Percentiles rank a stretch among this genome's conserved stretches.
phyloP scores from a whole-genome alignment of 1,284 basidiomycete species.

The Melampsora larici-populina region DNA sequence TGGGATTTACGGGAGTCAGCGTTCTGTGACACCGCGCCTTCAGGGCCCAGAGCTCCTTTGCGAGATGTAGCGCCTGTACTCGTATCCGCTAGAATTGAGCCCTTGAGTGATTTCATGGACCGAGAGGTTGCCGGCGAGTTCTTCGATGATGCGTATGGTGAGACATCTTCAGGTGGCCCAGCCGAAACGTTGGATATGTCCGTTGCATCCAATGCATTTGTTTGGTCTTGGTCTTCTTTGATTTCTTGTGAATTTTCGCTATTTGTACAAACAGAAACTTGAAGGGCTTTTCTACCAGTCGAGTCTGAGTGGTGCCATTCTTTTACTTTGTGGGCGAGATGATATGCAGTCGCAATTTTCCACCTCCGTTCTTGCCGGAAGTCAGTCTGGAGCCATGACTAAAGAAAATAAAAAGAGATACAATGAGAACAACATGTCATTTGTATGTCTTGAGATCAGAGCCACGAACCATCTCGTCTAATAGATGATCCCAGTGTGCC shows the following conservation, averaged over 20 bases:
- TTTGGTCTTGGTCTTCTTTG: no score
- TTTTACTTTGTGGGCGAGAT: conserved; percentile 11
- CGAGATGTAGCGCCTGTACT: neutral
- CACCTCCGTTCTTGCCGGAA: conserved; percentile 89
- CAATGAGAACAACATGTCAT: neutral
- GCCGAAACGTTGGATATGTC: neutral
- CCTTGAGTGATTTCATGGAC: neutral
- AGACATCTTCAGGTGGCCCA: neutral
- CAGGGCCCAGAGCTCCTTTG: conserved; percentile 1
- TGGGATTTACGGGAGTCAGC: conserved; percentile 30
- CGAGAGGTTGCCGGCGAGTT: conserved; percentile 21
- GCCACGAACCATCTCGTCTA: conserved; percentile 85
- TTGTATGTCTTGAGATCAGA: neutral
- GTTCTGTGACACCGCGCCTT: neutral
- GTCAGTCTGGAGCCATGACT: conserved; percentile 96
- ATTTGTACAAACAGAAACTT: neutral
- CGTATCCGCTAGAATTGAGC: conserved; percentile 10
- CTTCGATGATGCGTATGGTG: conserved; percentile 21
- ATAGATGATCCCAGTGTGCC: conserved; percentile 89
- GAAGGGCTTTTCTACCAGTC: neutral
- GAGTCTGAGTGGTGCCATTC: conserved; percentile 27
- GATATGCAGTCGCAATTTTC: conserved; percentile 62
- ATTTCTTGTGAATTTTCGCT: no score
- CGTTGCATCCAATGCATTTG: no score
- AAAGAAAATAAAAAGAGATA: conserved; percentile 20